phyloP scores from a whole-genome alignment of 768 basidiomycete genomes.

The Trametes cingulata region DNA sequence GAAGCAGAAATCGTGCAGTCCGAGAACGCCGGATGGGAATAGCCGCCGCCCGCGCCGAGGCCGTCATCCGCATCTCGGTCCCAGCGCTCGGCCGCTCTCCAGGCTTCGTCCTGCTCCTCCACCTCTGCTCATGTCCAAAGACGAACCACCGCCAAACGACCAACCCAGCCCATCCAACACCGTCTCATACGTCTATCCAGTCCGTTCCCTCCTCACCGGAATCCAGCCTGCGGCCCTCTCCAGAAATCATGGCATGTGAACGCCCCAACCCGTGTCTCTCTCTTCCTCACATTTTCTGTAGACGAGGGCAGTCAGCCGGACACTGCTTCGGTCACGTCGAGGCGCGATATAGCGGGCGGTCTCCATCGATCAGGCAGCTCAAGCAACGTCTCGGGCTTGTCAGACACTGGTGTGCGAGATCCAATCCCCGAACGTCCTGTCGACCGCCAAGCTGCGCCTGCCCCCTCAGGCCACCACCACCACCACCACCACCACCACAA shows the following conservation, averaged over 20 bases:
- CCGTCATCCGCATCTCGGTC: neutral
- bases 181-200: constrained; percentile 9
- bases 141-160: neutral
- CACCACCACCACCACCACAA: neutral
- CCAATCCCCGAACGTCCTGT: neutral
- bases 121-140: constrained; percentile 7
- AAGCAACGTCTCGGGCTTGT: neutral
- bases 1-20: too few species aligned
- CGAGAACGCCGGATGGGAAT: too few species aligned
- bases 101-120: neutral
- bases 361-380: constrained; percentile 4
- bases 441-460: neutral
- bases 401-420: neutral
- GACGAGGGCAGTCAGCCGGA: constrained; percentile 7
- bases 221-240: neutral
- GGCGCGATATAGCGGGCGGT: neutral
- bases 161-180: neutral
- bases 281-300: constrained; percentile 5
- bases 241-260: constrained; percentile 1
- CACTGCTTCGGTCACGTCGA: neutral
- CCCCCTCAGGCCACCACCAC: neutral
- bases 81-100: neutral
- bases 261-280: neutral
- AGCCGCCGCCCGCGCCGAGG: neutral
- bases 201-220: constrained; percentile 1